phyloP scores from a whole-genome alignment of 108 stramenopile genomes.

The Mediolabrus comicus region DNA sequence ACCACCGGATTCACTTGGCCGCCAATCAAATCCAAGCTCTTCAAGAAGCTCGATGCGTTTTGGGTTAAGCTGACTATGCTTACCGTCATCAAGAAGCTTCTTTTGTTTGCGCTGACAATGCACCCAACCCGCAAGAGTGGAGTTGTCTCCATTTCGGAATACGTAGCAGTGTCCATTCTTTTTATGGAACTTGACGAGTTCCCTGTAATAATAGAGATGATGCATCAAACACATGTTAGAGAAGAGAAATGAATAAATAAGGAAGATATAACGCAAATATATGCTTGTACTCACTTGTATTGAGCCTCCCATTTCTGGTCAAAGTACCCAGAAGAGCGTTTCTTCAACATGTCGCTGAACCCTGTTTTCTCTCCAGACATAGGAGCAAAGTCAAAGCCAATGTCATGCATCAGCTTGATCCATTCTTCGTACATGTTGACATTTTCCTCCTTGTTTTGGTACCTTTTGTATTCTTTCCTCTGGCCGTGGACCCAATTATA shows the following conservation, averaged over 20 bases:
- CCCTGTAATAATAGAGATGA: neutral
- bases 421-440: slow-evolving; percentile 17
- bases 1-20: slow-evolving; percentile 5
- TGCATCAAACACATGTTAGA: neutral
- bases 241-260: no score
- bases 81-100: slow-evolving; percentile 13
- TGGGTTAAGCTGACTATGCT: slow-evolving; percentile 33
- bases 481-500: slow-evolving; percentile 36
- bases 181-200: slow-evolving; percentile 10
- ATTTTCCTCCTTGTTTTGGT: neutral
- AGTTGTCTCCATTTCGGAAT: neutral
- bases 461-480: slow-evolving; percentile 39
- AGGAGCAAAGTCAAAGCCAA: slow-evolving; percentile 29
- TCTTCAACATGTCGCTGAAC: slow-evolving; percentile 7
- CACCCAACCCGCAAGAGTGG: slow-evolving; percentile 15
- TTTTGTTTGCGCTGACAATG: slow-evolving; percentile 22
- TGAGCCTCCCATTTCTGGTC: slow-evolving; percentile 3
- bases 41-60: slow-evolving; percentile 69
- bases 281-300: slow-evolving; percentile 4
- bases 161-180: slow-evolving; percentile 22
- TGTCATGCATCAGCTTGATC: slow-evolving; percentile 14
- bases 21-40: slow-evolving; percentile 65
- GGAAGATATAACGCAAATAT: no score
- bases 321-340: neutral
- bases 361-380: slow-evolving; percentile 10